Base-by-base conservation (phyloP, 2,329 filamentous ascomycete genomes). In the Aspergillus novoparasiticus region DNA sequence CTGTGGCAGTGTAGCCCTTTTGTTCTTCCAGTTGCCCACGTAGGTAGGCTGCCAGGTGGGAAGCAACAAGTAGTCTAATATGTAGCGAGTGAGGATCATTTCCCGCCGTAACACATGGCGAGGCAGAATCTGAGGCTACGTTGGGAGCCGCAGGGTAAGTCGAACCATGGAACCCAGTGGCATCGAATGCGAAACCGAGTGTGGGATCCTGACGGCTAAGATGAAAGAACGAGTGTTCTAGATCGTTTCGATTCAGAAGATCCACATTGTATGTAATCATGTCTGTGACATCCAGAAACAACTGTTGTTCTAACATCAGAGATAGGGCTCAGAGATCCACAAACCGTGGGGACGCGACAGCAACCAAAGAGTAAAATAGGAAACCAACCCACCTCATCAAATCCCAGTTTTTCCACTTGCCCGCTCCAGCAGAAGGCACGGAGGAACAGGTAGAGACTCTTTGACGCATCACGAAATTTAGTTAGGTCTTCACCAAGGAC, bases 401-500 rank as follows among this genome's bases (percentile, higher is more conserved):
- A 92, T 0, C 95, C 94, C 32, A 98, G 81, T 26, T 90, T 86
- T 79, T 98, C 94, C 2, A 90, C 89, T 65, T 87, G 90, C 39
- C 83, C 83, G 66, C 88, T 92, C 93, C 93, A 97, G 0, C 91
- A 89, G 72, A 90, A 90, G 19, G 83, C 81, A 62, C 87, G 86
- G 58, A 97, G 81, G 68, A 94, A 90, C 36, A 83, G 80, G 78
- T 92, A 96, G 4, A 97, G 83, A 51, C 83, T 82, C 79, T 97
- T 97, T 63, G 93, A 96, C 28, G 86, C 90, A 83, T 97, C 88
- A 16, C 94, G 89, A 73, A 98, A 98, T 5, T 87, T 88, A 16
- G 90, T 90, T 69, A 96, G 81, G 71, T 96, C 93, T 78, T 98
- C 93, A 34, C 94, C 94, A 21, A 96, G 86, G 43, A 95, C 87